Evolutionary conservation across 306 rosid genomes (phyloP).

Genomic region (Begonia masoniana): DNA sequence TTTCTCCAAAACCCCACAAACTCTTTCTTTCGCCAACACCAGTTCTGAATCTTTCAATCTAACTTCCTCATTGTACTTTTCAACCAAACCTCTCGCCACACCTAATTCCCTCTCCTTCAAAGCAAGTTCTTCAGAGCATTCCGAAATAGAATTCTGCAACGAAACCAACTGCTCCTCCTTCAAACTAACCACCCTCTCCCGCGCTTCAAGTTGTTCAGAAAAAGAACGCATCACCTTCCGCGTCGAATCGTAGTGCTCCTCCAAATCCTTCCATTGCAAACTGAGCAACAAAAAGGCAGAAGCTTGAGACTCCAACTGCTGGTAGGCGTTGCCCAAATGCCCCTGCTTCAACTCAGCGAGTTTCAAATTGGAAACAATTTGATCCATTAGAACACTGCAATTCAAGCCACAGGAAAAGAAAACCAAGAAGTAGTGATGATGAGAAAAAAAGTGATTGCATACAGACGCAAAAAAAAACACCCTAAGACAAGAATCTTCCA

Average conservation of each 20-base stretch:
- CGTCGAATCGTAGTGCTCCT: constrained; percentile 24
- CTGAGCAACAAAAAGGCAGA: constrained; percentile 13
- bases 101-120: constrained; percentile 6
- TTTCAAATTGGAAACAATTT: constrained; percentile 9
- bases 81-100: not conserved
- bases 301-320: constrained; percentile 21
- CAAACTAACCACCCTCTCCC: constrained; percentile 8
- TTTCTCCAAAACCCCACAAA: not conserved
- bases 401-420: not conserved
- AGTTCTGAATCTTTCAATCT: not conserved
- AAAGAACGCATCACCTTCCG: constrained; percentile 4
- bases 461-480: no score
- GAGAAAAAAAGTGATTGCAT: no score
- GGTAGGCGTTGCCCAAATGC: constrained; percentile 13
- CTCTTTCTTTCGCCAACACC: not conserved
- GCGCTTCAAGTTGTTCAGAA: constrained; percentile 6
- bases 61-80: not conserved
- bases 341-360: constrained; percentile 21
- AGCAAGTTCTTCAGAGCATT: constrained; percentile 5
- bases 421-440: no score
- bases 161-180: constrained; percentile 9
- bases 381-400: constrained; percentile 14
- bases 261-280: constrained; percentile 38
- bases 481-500: no score
- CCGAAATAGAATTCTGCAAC: not conserved